Evolutionary conservation across 495 filamentous ascomycete species (phyloP).

Genomic region (Aspergillus sclerotiicarbonarius): DNA sequence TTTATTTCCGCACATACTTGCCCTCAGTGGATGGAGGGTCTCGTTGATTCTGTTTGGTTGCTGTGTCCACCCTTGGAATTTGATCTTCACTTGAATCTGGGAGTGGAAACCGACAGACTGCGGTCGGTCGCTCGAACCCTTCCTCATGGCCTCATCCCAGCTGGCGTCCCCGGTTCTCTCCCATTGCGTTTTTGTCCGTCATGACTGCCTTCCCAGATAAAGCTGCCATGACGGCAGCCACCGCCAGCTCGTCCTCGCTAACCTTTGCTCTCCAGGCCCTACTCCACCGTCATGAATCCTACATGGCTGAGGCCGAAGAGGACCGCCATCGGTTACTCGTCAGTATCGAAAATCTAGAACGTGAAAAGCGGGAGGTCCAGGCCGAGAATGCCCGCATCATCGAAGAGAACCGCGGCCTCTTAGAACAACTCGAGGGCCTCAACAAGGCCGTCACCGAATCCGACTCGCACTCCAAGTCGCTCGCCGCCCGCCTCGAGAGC

Average conservation of each 20-base stretch:
- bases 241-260: conserved; percentile 49
- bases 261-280: conserved; percentile 81
- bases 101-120: neutral
- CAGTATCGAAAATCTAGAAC: conserved; percentile 73
- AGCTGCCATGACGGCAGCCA: conserved; percentile 18
- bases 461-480: conserved; percentile 66
- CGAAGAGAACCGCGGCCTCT: conserved; percentile 74
- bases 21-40: neutral
- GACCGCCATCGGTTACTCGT: conserved; percentile 68
- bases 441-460: conserved; percentile 73
- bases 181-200: conserved; percentile 37
- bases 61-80: conserved; percentile 8
- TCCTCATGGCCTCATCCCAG: conserved; percentile 16
- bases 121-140: neutral
- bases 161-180: conserved; percentile 30
- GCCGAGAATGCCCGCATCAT: conserved; percentile 67
- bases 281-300: conserved; percentile 85
- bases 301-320: conserved; percentile 84
- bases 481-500: conserved; percentile 70
- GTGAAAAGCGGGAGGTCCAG: conserved; percentile 72
- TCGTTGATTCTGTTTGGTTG: conserved; percentile 14
- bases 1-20: neutral
- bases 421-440: conserved; percentile 77
- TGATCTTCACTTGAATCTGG: neutral
- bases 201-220: conserved; percentile 31